Evolutionary conservation across 2,329 filamentous ascomycete genomes (phyloP), one percentile per base, ranked within the genome.

Genomic region (Microdochium nivale): DNA sequence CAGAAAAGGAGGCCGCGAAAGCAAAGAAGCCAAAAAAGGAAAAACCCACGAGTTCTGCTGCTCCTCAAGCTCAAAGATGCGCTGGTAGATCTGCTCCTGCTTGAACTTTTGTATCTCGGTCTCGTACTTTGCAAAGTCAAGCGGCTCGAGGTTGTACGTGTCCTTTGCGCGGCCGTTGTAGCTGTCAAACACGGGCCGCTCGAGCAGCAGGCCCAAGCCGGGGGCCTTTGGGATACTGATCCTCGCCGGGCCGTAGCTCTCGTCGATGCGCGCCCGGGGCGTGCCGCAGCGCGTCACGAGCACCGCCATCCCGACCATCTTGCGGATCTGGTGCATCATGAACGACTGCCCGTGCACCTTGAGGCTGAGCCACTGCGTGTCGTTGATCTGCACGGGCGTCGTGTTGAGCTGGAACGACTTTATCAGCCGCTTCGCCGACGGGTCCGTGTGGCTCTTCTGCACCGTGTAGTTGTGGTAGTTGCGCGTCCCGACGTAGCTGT

Each of bases 271-370:
- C 11, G 80, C 72, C 3, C 84, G 75, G 3, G 87, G 77, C n/a
- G 85, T 85, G 49, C 90, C 94, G 66, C 88, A 95, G 35, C 94
- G 85, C 7, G 95, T 86, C 5, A 92, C 76, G 54, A 99, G 76
- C 32, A 89, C 83, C 9, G 84, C 89, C 86, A 99, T 90, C 52
- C 88, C 90, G 16, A 99, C 89, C 94, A 99, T 97, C 72, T 97
- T 99, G 63, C 94, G 86, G 69, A 99, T 99, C 73, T 99, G 94
- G 70, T 99, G 94, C 94, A 99, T 99, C 94, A 99, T 99, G 78
- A 99, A 99, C 64, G 87, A 92, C 70, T 99, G 94, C 0, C 94
- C 94, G 69, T 99, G 94, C 24, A 99, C 91, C 67, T 95, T 96
- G 58, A 97, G 77, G 44, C 87, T 94, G 3, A 99, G 77, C 94